Evolutionary conservation across 345 rosid species (phyloP), one percentile per base, ranked within the genome.

Genomic region (Brassica nigra): DNA sequence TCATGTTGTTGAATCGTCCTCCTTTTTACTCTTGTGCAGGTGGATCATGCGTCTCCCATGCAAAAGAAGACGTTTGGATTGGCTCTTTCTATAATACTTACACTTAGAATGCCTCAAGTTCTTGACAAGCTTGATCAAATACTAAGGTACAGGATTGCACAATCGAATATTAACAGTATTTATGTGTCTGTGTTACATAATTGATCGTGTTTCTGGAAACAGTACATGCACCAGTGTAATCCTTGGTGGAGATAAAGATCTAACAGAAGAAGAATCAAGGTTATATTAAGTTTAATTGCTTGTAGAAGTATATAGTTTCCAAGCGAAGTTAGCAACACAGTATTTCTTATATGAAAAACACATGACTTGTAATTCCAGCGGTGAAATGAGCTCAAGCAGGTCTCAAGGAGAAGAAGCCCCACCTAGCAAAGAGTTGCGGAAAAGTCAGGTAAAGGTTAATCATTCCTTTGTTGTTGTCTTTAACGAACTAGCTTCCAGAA

Each of bases 61-160:
- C 96, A 90, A 82, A 93, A 84, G 79, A 93, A 89, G 89, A 89
- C 83, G 47, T 87, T 89, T 82, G 99, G 90, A 62, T 73, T 95
- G 55, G 98, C 97, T 33, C 97, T 95, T 70, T 90, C 99, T 55
- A 86, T 93, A 75, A 91, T 90, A 78, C 86, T 95, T 84, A 90
- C 98, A 6, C 82, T 95, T 33, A 85, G 96, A 85, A 80, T 93
- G 90, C 97, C 98, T 83, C 98, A 93, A 87, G 94, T 91, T 70
- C 89, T 93, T 10, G 97, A 95, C 78, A 91, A 87, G 81, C 95
- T 95, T 80, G 98, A 93, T 86, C 96, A 80, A 74, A 95, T 95
- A 83, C 84, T 95, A 31, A 91, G 98, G 99, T 95, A 79, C 33
- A 75, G 1, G 44, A 66, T 67, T 61, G 74, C 57, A 33, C 36